These are phyloP conservation scores for Puccinia coronata DNA, from an alignment of 1,284 basidiomycete species.

Conservation along the genomic window DNA sequence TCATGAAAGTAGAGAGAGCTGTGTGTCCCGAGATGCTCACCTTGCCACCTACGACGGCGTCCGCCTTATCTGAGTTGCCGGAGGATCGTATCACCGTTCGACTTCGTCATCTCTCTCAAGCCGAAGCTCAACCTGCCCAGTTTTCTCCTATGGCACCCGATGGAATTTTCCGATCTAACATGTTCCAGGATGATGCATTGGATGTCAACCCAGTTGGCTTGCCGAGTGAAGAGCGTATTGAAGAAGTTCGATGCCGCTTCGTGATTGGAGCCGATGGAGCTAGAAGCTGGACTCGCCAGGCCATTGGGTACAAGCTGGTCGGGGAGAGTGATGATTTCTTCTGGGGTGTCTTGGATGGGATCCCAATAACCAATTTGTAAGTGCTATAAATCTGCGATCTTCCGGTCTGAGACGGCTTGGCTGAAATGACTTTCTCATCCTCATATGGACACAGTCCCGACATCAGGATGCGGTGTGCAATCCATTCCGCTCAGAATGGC, in stretches of 20 bases:
- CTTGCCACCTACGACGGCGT: conserved; percentile 22
- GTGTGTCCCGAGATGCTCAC: conserved; percentile 47
- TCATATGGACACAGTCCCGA: conserved; percentile 64
- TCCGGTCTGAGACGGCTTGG: not conserved
- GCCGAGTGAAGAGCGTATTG: conserved; percentile 29
- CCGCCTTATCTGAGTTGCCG: conserved; percentile 33
- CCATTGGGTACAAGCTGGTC: conserved; percentile 70
- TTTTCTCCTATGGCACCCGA: conserved; percentile 46
- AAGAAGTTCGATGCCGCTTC: conserved; percentile 57
- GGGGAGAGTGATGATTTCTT: conserved; percentile 63
- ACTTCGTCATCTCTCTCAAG: conserved; percentile 56
- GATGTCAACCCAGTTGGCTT: conserved; percentile 42
- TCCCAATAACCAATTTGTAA: conserved; percentile 49
- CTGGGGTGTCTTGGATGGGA: conserved; percentile 49
- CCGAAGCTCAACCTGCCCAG: conserved; percentile 55
- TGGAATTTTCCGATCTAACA: conserved; percentile 49
- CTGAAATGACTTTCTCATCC: conserved; percentile 23
- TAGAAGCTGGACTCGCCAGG: conserved; percentile 76
- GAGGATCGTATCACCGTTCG: conserved; percentile 52
- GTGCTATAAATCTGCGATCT: not conserved
- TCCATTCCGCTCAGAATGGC: conserved; percentile 68
- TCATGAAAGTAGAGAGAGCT: conserved; percentile 42
- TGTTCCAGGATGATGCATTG: conserved; percentile 48
- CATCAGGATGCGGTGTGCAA: conserved; percentile 69
- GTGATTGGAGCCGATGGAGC: conserved; percentile 70